Evolutionary conservation across 116 monocot species (phyloP), one percentile per base, ranked within the genome.

Genomic region (Dioscorea cayenensis): DNA sequence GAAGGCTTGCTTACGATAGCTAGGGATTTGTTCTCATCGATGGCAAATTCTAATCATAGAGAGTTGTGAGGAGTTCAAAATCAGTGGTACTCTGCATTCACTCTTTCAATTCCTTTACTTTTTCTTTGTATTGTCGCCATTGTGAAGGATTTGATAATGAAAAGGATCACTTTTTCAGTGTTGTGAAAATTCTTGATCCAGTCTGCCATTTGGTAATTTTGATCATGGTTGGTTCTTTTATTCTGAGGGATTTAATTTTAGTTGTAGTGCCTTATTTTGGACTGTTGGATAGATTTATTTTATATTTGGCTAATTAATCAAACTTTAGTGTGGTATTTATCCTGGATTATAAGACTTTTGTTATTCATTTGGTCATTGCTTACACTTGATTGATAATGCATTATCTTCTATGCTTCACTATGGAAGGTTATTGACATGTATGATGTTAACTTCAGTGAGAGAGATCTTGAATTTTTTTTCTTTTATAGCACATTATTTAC

Each of bases 1-100:
- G 83, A 87, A 49, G 89, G 83, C 3, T 71, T 90, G 76, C 18
- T 76, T 62, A 63, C 51, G 28, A 49, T 85, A 18, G 78, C 72
- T 21, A 83, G 35, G 60, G 80, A 84, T 29, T 1, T 84, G 48
- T 77, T 90, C 32, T 82, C 67, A 49, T 66, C 80, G 19, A 43
- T 7, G 43, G 55, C 55, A 14, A 55, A 55, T 55, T 55, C 55
- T 16, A 16, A 55, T 55, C 55, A 16, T n/a, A 55, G 55, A 11
- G 55, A 55, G 55, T n/a, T 55, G 18, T 55, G n/a, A 55, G 16
- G 18, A 55, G n/a, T 55, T 55, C 14, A 5, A 55, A 55, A 5
- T 16, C n/a, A 55, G 55, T 55, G 55, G 55, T 55, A 55, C 18
- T 16, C 17, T 18, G 14, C 13, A n/a, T 19, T 16, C 55, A 7